Evolutionary conservation across 192 early-diverging fungal genomes (phyloP).

Genomic region (Entomortierella beljakovae): DNA sequence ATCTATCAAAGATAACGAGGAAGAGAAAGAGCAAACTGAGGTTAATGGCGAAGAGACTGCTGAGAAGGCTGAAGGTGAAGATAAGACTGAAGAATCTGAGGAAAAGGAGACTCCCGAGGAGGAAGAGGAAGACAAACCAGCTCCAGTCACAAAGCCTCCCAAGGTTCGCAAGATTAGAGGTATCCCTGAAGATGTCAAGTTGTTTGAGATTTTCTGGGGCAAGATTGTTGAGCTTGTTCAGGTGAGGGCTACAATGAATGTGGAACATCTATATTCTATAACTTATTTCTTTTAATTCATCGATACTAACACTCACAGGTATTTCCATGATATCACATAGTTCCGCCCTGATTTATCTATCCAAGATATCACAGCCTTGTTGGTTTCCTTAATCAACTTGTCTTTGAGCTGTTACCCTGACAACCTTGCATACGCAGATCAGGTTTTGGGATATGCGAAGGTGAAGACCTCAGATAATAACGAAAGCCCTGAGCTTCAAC

Average conservation of each 20-base stretch:
- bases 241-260: conserved; percentile 47
- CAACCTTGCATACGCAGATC: conserved; percentile 87
- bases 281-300: background rate
- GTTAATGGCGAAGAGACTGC: conserved; percentile 3
- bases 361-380: conserved; percentile 91
- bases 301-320: background rate
- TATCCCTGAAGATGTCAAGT: conserved; percentile 85
- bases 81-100: conserved; percentile 25
- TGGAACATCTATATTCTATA: background rate
- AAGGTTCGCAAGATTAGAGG: conserved; percentile 70
- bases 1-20: conserved; percentile 14
- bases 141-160: conserved; percentile 42
- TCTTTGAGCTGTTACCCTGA: conserved; percentile 95
- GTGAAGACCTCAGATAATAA: conserved; percentile 73
- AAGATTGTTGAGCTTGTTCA: conserved; percentile 94
- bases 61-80: conserved; percentile 16
- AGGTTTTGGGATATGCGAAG: conserved; percentile 91
- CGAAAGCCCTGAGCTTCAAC: conserved; percentile 75
- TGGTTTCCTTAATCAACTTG: conserved; percentile 89
- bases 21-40: conserved; percentile 17
- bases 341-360: conserved; percentile 92
- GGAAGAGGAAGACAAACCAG: conserved; percentile 37
- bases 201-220: conserved; percentile 98
- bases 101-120: conserved; percentile 22
- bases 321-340: conserved; percentile 36